Conservation (phyloP, 192 early-diverging fungal species). For the Coemansia sp. region DNA sequence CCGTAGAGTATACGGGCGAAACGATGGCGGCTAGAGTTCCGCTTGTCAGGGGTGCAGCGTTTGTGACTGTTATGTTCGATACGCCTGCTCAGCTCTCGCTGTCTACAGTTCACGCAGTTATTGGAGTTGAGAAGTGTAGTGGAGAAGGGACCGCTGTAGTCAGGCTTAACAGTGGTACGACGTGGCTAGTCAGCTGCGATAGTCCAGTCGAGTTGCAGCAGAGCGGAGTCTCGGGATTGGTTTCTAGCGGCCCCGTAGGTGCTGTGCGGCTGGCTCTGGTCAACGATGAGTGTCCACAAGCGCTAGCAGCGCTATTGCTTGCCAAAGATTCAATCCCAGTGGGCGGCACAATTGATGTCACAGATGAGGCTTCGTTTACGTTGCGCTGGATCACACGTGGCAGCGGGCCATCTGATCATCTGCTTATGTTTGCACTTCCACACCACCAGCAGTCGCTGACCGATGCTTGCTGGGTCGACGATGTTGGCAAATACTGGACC, state of each 20-base stretch:
- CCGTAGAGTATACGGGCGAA: slow-evolving; percentile 18
- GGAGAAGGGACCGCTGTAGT: slow-evolving; percentile 31
- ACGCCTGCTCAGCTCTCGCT: slow-evolving; percentile 12
- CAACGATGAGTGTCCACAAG: slow-evolving; percentile 4
- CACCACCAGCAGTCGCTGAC: slow-evolving; percentile 43
- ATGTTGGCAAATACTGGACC: slow-evolving; percentile 33
- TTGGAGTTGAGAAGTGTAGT: slow-evolving; percentile 6
- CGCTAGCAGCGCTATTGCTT: slow-evolving; percentile 20
- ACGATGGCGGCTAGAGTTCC: slow-evolving; percentile 10
- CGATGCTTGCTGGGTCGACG: slow-evolving; percentile 11
- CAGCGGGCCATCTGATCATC: neutral
- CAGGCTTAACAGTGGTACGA: slow-evolving; percentile 38
- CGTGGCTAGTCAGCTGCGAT: slow-evolving; percentile 46
- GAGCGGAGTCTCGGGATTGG: slow-evolving; percentile 12
- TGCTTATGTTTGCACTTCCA: slow-evolving; percentile 41
- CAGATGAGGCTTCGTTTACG: slow-evolving; percentile 19
- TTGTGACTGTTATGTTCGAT: slow-evolving; percentile 39
- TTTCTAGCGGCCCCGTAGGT: slow-evolving; percentile 18
- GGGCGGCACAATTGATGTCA: slow-evolving; percentile 34
- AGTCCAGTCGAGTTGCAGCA: slow-evolving; percentile 14
- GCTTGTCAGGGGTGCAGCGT: slow-evolving; percentile 51
- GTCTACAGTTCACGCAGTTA: slow-evolving; percentile 42
- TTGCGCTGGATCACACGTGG: slow-evolving; percentile 21
- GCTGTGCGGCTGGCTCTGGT: slow-evolving; percentile 48
- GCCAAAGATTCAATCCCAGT: slow-evolving; percentile 28